Conservation (phyloP, 2,329 filamentous ascomycete species). For the Trichoderma cornu-damae region DNA sequence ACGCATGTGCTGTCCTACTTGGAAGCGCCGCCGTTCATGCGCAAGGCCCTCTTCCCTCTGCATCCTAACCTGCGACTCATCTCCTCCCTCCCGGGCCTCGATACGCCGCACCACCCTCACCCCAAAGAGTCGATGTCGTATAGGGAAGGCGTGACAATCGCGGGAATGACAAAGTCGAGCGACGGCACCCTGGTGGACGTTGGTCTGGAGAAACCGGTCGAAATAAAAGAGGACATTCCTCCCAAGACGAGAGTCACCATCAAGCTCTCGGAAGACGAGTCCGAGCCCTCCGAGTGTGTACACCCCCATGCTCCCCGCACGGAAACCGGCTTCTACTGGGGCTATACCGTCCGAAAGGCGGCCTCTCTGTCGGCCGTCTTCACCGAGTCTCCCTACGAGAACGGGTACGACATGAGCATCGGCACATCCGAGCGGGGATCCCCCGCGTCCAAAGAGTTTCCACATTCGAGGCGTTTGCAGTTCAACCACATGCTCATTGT, state of each 20-base stretch:
- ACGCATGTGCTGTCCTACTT: constrained; percentile 74
- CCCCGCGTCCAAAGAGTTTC: constrained; percentile 44
- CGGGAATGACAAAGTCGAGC: constrained; percentile 39
- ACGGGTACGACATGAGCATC: constrained; percentile 76
- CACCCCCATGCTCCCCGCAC: constrained; percentile 64
- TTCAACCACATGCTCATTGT: constrained; percentile 73
- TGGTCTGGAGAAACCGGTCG: constrained; percentile 50
- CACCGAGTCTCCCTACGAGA: constrained; percentile 68
- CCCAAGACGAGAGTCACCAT: constrained; percentile 70
- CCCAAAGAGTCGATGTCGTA: constrained; percentile 73
- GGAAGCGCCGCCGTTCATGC: constrained; percentile 78
- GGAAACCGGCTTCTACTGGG: constrained; percentile 81
- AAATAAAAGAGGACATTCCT: constrained; percentile 58
- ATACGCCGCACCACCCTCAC: constrained; percentile 79
- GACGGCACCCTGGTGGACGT: constrained; percentile 53
- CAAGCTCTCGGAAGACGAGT: constrained; percentile 49
- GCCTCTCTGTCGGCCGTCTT: constrained; percentile 66
- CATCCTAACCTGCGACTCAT: constrained; percentile 73
- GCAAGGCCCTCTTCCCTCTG: constrained; percentile 67
- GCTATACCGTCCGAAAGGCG: constrained; percentile 65
- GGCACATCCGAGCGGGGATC: constrained; percentile 76
- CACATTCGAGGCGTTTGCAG: constrained; percentile 36
- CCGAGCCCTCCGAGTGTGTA: constrained; percentile 52
- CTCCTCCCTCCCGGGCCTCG: constrained; percentile 68
- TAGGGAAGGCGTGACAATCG: constrained; percentile 67